These are phyloP conservation scores for Plasmodium gonderi DNA, from an alignment of 169 alveolate species.

Conservation along the genomic window DNA sequence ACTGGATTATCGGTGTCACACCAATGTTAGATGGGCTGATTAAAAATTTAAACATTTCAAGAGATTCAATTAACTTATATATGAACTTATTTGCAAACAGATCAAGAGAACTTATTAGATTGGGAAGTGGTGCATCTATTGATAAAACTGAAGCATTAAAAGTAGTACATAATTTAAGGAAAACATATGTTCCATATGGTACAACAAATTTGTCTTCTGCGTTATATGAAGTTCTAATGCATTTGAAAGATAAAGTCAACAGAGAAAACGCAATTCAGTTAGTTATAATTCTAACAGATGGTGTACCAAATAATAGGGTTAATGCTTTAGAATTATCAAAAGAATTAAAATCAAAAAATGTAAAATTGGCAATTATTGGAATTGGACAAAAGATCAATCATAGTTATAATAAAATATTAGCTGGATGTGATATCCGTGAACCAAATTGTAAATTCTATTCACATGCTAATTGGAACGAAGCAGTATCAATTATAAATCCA, in stretches of 20 bases:
- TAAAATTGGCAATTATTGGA: slow-evolving; percentile 29
- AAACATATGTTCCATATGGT: slow-evolving; percentile 4
- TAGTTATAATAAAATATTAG: slow-evolving; percentile 3
- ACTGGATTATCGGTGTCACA: slow-evolving; percentile 10
- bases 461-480: slow-evolving; percentile 23
- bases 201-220: slow-evolving; percentile 20
- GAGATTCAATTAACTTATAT: slow-evolving; percentile 4
- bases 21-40: slow-evolving; percentile 9
- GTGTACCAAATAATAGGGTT: slow-evolving; percentile 20
- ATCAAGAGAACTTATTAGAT: neutral
- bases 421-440: slow-evolving; percentile 20
- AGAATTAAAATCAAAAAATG: neutral
- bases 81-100: neutral
- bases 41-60: slow-evolving; percentile 7
- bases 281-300: slow-evolving; percentile 50
- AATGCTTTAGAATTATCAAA: neutral
- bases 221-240: neutral
- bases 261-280: slow-evolving; percentile 29
- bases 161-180: neutral
- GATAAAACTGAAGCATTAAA: neutral
- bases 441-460: slow-evolving; percentile 20
- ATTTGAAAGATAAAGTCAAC: neutral
- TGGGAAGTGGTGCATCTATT: slow-evolving; percentile 3
- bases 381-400: slow-evolving; percentile 23
- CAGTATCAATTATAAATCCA: slow-evolving; percentile 13